These are phyloP conservation scores for Carex kokanica DNA, from an alignment of 176 grass and related monocot genomes.

Conservation along the genomic window DNA sequence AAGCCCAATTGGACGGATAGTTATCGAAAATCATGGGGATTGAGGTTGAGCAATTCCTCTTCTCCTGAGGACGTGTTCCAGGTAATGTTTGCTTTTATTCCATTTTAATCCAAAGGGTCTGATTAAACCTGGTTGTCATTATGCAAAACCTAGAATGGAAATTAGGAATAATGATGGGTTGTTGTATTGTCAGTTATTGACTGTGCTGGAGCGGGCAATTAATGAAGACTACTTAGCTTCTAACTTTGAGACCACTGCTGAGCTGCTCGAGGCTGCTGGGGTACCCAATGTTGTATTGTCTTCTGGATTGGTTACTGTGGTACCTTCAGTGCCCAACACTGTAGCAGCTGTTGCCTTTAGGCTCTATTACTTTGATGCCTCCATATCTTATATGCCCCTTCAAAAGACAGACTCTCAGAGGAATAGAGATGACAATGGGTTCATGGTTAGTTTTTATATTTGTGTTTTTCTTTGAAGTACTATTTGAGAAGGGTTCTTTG, in stretches of 20 bases:
- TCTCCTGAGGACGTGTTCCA: slow-evolving; percentile 56
- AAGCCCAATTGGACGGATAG: slow-evolving; percentile 59
- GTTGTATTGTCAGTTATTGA: slow-evolving; percentile 57
- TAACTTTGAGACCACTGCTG: slow-evolving; percentile 67
- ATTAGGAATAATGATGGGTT: background rate
- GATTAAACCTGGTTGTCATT: slow-evolving; percentile 14
- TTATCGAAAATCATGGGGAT: slow-evolving; percentile 83
- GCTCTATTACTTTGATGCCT: slow-evolving; percentile 67
- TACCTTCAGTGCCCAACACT: slow-evolving; percentile 84
- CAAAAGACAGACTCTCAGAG: slow-evolving; percentile 50
- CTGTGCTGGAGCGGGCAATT: slow-evolving; percentile 74
- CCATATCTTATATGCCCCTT: slow-evolving; percentile 54
- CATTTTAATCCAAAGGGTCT: slow-evolving; percentile 8
- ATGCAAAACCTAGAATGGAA: background rate
- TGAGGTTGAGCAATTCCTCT: slow-evolving; percentile 61
- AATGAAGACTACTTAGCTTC: slow-evolving; percentile 65
- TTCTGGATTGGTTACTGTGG: slow-evolving; percentile 46
- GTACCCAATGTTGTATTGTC: slow-evolving; percentile 28
- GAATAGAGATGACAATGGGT: slow-evolving; percentile 49
- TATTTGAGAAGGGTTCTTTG: background rate
- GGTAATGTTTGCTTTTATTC: slow-evolving; percentile 32
- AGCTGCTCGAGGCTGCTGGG: slow-evolving; percentile 51
- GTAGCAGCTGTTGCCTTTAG: slow-evolving; percentile 70
- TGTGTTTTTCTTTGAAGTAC: slow-evolving; percentile 20
- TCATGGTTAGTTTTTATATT: slow-evolving; percentile 48